phyloP scores from a whole-genome alignment of 2,329 filamentous ascomycete genomes.

The Talaromyces funiculosus region DNA sequence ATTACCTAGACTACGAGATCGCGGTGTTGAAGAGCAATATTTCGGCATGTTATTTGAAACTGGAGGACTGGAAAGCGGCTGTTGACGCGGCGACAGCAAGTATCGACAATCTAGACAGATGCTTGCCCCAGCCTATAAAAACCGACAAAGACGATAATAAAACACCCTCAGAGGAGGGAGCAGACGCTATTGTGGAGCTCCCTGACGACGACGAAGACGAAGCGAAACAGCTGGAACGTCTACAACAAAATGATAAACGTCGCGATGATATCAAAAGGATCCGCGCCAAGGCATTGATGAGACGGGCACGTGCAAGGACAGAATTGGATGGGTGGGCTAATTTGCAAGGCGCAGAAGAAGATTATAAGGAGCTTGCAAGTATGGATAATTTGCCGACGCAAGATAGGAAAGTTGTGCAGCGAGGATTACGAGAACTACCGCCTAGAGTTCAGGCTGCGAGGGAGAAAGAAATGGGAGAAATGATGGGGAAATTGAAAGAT shows the following conservation, averaged over 20 bases:
- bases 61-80: slow-evolving; percentile 79
- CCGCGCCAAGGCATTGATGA: slow-evolving; percentile 73
- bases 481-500: slow-evolving; percentile 94
- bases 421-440: slow-evolving; percentile 62
- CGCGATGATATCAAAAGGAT: slow-evolving; percentile 67
- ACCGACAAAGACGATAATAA: slow-evolving; percentile 44
- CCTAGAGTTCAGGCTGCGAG: slow-evolving; percentile 68
- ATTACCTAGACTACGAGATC: slow-evolving; percentile 80
- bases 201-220: slow-evolving; percentile 35
- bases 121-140: slow-evolving; percentile 25
- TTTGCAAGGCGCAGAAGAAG: slow-evolving; percentile 69
- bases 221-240: slow-evolving; percentile 38
- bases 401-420: slow-evolving; percentile 63
- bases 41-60: slow-evolving; percentile 78
- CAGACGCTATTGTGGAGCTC: slow-evolving; percentile 44
- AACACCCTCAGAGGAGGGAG: slow-evolving; percentile 16
- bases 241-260: slow-evolving; percentile 43
- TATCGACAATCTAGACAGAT: slow-evolving; percentile 61
- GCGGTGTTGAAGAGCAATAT: slow-evolving; percentile 86
- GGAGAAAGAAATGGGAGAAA: slow-evolving; percentile 84
- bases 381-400: slow-evolving; percentile 55
- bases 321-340: slow-evolving; percentile 73
- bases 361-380: slow-evolving; percentile 66
- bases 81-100: slow-evolving; percentile 67
- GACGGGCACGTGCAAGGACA: slow-evolving; percentile 66